Conservation (phyloP, 192 early-diverging fungal genomes). For the Helicostylum pulchrum region DNA sequence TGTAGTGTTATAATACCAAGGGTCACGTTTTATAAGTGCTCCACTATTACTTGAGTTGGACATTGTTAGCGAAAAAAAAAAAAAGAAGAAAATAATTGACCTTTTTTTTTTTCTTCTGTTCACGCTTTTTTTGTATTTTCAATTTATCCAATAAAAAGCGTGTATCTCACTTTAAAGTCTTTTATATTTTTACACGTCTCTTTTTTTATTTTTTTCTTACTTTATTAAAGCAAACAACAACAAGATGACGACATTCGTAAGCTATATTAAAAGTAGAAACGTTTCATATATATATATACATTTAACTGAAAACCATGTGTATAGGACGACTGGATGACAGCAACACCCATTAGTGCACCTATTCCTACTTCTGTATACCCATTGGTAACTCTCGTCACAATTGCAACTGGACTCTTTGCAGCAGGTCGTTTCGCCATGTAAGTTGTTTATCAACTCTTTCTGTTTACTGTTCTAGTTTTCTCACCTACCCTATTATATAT, state of each 20-base stretch:
- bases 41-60: constrained; percentile 1
- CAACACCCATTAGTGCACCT: constrained; percentile 16
- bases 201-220: background rate
- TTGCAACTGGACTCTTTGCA: constrained; percentile 20
- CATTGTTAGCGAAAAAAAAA: background rate
- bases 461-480: background rate
- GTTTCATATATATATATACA: background rate
- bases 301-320: background rate
- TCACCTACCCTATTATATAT: background rate
- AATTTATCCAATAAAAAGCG: background rate
- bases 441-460: constrained; percentile 3
- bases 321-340: constrained; percentile 30
- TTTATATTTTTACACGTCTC: background rate
- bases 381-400: constrained; percentile 12
- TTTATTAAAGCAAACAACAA: background rate
- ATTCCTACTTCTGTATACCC: constrained; percentile 26
- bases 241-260: constrained; percentile 26
- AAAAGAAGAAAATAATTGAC: background rate
- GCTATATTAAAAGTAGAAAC: background rate
- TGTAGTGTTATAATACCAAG: constrained; percentile 37
- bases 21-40: constrained; percentile 14
- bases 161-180: background rate
- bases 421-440: constrained; percentile 31
- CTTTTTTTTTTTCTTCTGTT: too few relatives aligned
- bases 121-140: too few relatives aligned